Base-by-base conservation (phyloP, 805 yeast species). In the Dipodascopsis uninucleata region DNA sequence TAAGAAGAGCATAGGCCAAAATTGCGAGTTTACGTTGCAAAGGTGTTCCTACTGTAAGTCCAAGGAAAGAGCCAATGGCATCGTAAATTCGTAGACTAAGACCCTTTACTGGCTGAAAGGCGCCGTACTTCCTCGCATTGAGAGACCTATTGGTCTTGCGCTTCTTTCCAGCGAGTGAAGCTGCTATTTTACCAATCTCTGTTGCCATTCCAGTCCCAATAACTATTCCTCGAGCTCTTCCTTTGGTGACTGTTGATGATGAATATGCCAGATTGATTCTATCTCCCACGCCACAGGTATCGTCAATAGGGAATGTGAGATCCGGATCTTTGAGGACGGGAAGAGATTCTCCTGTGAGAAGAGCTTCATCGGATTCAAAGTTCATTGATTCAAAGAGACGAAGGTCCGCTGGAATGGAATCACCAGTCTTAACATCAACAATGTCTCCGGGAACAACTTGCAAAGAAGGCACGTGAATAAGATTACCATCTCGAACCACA, bases 1-100 rank as follows among this genome's bases (percentile, higher is more conserved):
- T 71, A 55, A 86, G 85, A 36, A 87, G 70, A 33, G 75, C 62
- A 39, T 85, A 76, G 3, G 96, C 95, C 42, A 87, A 70, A 72
- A 82, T 78, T 1, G 95, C 78, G 43, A 87, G 71, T 56, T 78
- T 78, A 52, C 84, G 73, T 53, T 82, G 89, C 53, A 86, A 71
- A 1, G 96, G 95, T 2, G 96, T 87, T 28, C 95, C 95, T 12
- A 72, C 78, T 28, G 75, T 76, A 24, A 81, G 76, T 41, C 96
- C 95, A 53, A 87, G 71, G 54, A 87, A 76, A 31, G 80, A 76
- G 28, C 87, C 87, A 40, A 76, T 58, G 31, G 77, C 68, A 56
- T 81, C 79, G 46, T 71, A 73, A 29, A 71, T 47, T 4, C 87
- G 71, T 6, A 71, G 69, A 28, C 62, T 59, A 36, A 67, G 60